Base-by-base conservation (phyloP, 768 basidiomycete genomes). In the Solioccasus polychromus region DNA sequence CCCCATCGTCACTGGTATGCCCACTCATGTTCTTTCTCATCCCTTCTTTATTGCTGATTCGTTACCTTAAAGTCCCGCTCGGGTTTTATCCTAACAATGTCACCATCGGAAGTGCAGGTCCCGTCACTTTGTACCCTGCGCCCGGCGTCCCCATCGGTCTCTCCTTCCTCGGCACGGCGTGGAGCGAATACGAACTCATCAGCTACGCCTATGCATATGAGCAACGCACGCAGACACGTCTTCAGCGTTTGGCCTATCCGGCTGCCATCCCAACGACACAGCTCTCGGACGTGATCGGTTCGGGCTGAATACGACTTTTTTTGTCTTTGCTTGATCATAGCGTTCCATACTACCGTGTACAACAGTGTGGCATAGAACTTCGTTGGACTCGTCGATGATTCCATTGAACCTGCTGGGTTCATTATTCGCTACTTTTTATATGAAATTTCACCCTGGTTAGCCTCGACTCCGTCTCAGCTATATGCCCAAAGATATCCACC, bases 211-310 rank as follows among this genome's bases (percentile, higher is more conserved):
- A 70, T 44, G 73, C 74, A 15, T 74, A 69, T 51, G 75, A 76
- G 55, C 82, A 84, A 59, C 70, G 70, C 49, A 84, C 83, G 4
- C 68, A 77, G 45, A 75, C 73, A 1, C 61, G 82, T 14, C 57
- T 81, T 40, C 59, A 62, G 39, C 68, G 76, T 49, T 69, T 60
- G 56, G 81, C 80, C 3, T 78, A 71, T 51, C 41, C 70, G 5
- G 77, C 67, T 11, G 80, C 81, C 7, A 75, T 82, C 20, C 82
- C 80, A 2, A 76, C 64, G 58, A 81, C 78, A 9, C 82, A 76
- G 54, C 54, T 75, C 20, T 51, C 22, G 14, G 69, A 75, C 39
- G 62, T 74, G 14, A 51, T 69, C 8, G 25, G 45, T 17, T 22
- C 38, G 2, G 30, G 34, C 3, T 29, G n/a, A n/a, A n/a, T n/a